phyloP scores from a whole-genome alignment of 345 rosid genomes.

The Syzygium jambos region DNA sequence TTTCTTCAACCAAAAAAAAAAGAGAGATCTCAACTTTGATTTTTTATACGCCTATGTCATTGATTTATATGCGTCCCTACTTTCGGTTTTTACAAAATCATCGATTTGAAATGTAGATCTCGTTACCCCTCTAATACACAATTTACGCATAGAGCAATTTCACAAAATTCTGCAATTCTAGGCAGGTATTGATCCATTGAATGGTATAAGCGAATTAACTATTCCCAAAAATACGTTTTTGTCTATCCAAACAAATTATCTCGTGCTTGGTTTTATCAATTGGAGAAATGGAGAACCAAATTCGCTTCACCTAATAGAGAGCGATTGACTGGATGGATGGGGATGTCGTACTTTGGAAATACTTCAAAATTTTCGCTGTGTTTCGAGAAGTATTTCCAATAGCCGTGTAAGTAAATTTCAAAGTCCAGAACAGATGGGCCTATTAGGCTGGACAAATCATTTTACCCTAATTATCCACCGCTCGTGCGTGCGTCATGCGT shows the following conservation, averaged over 20 bases:
- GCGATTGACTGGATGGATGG: not conserved
- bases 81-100: not conserved
- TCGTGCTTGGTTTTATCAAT: not conserved
- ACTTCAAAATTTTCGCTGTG: not conserved
- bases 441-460: not conserved
- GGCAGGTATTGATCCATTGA: not conserved
- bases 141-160: not conserved
- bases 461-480: not conserved
- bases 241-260: not conserved
- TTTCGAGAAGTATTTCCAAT: not conserved
- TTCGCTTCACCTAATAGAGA: not conserved
- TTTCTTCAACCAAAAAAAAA: too few species aligned
- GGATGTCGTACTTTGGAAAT: not conserved
- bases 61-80: not conserved
- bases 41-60: not conserved
- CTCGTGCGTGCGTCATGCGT: not conserved
- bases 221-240: not conserved
- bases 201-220: not conserved
- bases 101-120: not conserved
- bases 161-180: not conserved
- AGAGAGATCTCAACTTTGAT: not conserved
- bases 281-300: not conserved
- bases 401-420: not conserved
- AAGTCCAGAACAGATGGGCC: not conserved
- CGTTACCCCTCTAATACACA: not conserved